These are phyloP conservation scores for Caryopteris hybrid DNA, from an alignment of 305 asterid genomes.

Conservation along the genomic window DNA sequence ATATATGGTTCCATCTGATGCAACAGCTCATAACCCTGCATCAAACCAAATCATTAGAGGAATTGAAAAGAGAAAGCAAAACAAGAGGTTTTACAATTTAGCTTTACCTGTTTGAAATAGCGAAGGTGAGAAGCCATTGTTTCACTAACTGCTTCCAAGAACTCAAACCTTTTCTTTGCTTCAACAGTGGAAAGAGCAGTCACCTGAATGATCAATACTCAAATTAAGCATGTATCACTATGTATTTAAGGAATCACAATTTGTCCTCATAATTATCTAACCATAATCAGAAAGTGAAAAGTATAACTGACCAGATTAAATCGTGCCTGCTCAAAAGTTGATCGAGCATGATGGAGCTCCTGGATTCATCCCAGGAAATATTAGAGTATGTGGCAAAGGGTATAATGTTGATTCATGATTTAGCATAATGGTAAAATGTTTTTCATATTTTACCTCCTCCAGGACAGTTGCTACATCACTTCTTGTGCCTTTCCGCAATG, in stretches of 20 bases:
- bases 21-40: constrained; percentile 95
- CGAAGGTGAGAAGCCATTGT: constrained; percentile 99
- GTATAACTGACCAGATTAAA: constrained; percentile 70
- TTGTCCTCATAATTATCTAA: constrained; percentile 13
- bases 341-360: constrained; percentile 96
- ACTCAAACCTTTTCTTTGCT: constrained; percentile 97
- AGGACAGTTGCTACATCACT: constrained; percentile 73
- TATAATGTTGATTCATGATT: background rate
- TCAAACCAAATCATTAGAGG: constrained; percentile 18
- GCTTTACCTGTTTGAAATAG: constrained; percentile 88
- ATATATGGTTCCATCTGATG: constrained; percentile 99
- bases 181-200: constrained; percentile 90
- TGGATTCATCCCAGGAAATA: constrained; percentile 34
- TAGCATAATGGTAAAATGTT: constrained; percentile 4
- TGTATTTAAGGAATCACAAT: background rate
- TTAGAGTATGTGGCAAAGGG: constrained; percentile 18
- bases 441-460: constrained; percentile 71
- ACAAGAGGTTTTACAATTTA: constrained; percentile 2
- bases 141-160: constrained; percentile 97
- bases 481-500: constrained; percentile 91
- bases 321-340: constrained; percentile 96
- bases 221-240: constrained; percentile 1
- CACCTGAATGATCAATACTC: constrained; percentile 48
- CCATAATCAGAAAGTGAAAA: constrained; percentile 1
- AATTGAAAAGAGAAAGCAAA: constrained; percentile 15